These are phyloP conservation scores for Mycena epipterygia DNA, from an alignment of 768 basidiomycete genomes.

Conservation along the genomic window DNA sequence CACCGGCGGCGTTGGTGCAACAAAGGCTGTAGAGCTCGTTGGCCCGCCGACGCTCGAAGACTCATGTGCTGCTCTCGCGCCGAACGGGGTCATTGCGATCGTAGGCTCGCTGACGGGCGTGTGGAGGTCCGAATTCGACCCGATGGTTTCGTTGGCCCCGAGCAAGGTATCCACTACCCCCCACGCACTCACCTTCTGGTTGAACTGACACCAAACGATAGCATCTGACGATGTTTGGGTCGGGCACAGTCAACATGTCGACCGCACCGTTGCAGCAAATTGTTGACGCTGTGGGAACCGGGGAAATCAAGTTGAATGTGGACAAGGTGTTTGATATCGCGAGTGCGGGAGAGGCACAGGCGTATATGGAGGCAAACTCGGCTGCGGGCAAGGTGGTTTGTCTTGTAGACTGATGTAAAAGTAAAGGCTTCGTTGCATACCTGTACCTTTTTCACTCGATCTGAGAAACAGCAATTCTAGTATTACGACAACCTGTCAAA, in stretches of 20 bases:
- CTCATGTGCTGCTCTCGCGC: constrained; percentile 32
- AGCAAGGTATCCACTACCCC: too few relatives aligned
- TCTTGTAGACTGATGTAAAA: constrained; percentile 37
- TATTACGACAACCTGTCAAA: not conserved
- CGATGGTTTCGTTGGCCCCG: constrained; percentile 35
- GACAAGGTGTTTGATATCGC: constrained; percentile 43
- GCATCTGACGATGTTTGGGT: constrained; percentile 41
- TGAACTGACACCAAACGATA: not conserved
- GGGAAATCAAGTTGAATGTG: constrained; percentile 34
- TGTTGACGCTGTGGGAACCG: constrained; percentile 38
- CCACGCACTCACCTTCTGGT: too few relatives aligned
- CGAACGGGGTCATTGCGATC: constrained; percentile 35
- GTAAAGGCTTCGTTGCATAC: too few relatives aligned
- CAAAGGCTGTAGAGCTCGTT: constrained; percentile 41
- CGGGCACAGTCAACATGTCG: constrained; percentile 34
- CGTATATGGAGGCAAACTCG: constrained; percentile 41
- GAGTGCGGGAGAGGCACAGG: constrained; percentile 37
- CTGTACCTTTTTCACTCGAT: too few relatives aligned
- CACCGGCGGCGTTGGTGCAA: constrained; percentile 36
- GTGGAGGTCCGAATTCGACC: constrained; percentile 42
- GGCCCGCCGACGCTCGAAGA: constrained; percentile 38
- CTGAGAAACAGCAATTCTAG: too few relatives aligned
- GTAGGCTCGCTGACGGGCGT: constrained; percentile 37
- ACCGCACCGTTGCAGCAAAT: constrained; percentile 39
- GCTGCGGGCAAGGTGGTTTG: constrained; percentile 43